A percentile compares a stretch with the other conserved stretches of the same genome.
Evolutionary conservation across 768 basidiomycete genomes (phyloP).

Genomic region (Xerocomellus chrysenteron): DNA sequence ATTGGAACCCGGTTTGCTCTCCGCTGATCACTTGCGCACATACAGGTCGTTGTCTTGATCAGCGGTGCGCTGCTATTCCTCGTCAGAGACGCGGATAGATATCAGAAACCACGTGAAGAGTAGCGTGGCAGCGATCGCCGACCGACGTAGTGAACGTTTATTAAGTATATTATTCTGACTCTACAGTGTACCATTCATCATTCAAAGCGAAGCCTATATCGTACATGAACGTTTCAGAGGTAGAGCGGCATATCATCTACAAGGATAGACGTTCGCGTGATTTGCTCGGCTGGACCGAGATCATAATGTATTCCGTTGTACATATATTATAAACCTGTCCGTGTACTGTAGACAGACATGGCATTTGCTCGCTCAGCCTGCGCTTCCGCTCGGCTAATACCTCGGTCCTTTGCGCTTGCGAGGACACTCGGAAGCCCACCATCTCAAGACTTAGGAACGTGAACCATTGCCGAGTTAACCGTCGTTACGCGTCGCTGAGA

Average conservation of each 20-base stretch:
- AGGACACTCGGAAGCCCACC: too few relatives aligned
- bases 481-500: too few relatives aligned
- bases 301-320: neutral
- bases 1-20: neutral
- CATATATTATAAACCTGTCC: neutral
- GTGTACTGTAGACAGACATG: neutral
- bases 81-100: slow-evolving; percentile 23
- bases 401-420: too few relatives aligned
- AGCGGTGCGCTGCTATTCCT: slow-evolving; percentile 22
- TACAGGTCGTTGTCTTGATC: slow-evolving; percentile 16
- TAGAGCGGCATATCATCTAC: neutral
- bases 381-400: too few relatives aligned
- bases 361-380: too few relatives aligned
- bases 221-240: neutral
- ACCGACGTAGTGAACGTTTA: neutral
- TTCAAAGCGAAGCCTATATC: neutral
- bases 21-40: neutral
- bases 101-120: slow-evolving; percentile 9
- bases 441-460: too few relatives aligned
- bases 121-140: neutral
- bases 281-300: neutral
- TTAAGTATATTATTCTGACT: neutral
- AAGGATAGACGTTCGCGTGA: neutral
- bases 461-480: too few relatives aligned
- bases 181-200: neutral